A percentile compares a stretch with the other conserved stretches of the same genome.
phyloP scores from a whole-genome alignment of 139 green algal species.

The Closterium sp. region DNA sequence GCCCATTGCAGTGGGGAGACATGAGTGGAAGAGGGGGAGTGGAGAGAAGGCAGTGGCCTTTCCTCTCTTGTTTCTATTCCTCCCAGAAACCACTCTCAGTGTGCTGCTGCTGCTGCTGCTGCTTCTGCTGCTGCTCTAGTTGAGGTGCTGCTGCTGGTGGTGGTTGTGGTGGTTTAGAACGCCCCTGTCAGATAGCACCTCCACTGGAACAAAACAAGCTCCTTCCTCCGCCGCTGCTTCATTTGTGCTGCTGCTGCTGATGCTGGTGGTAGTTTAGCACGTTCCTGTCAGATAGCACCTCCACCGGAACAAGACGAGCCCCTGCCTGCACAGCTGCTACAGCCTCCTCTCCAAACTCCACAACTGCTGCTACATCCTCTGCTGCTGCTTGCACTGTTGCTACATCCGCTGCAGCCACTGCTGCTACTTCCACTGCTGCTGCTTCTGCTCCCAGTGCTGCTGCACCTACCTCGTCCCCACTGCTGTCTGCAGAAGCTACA shows the following conservation, averaged over 20 bases:
- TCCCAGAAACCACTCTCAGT: no score
- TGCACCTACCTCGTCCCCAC: not conserved
- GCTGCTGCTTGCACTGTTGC: not conserved
- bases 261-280: not conserved
- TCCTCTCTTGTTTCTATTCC: no score
- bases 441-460: no score
- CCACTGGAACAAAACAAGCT: not conserved
- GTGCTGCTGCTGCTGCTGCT: no score
- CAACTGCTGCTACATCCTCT: not conserved
- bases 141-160: not conserved
- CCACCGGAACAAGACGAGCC: not conserved
- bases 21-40: no score
- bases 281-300: not conserved
- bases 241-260: not conserved
- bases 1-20: no score
- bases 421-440: no score
- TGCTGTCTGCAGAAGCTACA: not conserved
- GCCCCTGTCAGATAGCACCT: not conserved
- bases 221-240: not conserved
- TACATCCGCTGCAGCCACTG: no score
- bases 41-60: no score
- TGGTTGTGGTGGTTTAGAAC: not conserved
- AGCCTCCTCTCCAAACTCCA: not conserved
- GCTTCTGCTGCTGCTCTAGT: no score
- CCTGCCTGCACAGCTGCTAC: not conserved